Base-by-base conservation (phyloP, 2,329 filamentous ascomycete species). In the Zymoseptoria brevis region DNA sequence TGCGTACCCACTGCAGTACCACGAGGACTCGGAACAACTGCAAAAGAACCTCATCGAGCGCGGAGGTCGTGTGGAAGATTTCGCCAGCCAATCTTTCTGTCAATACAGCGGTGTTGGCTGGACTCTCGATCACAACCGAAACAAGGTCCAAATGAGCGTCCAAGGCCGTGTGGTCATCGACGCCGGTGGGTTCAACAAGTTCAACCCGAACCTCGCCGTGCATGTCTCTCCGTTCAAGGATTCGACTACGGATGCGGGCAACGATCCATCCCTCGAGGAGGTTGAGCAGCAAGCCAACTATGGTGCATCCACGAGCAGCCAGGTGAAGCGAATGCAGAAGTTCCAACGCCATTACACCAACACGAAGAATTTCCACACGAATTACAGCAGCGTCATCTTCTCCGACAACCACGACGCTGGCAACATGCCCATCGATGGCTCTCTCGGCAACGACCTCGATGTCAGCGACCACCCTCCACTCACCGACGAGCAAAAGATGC, bases 81-180 rank as follows among this genome's bases (percentile, higher is more conserved):
- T 81, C 26, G 75, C 75, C 50, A 80, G 80, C 1, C 77, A 76
- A 24, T 76, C 81, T 57, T 82, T 80, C 69, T 77, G 76, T 57
- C 72, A 75, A 1, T 83, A 83, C 62, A 73, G 77, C 26, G 80
- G 80, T 5, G 64, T 78, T 16, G 75, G 72, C 2, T 78, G 74
- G 75, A 68, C 68, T 24, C 65, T 72, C 4, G 71, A 72, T 5
- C 66, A 64, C 29, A 63, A 63, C 58, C 66, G 64, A 55, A 63
- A 66, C 35, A 69, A 70, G 60, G 73, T 77, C 61, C 76, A 76
- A 60, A 75, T 74, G 60, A 74, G 72, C 59, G 68, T 81, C 60
- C 78, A 78, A 59, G 77, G 78, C 30, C 74, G 79, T 19, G 76
- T 83, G 24, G 75, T 83, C 50, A 77, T 83, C 52, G 81, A 83